Percentiles rank a stretch among this genome's conserved stretches.
phyloP scores from a whole-genome alignment of 495 filamentous ascomycete species.

The Corynascus novoguineensis region DNA sequence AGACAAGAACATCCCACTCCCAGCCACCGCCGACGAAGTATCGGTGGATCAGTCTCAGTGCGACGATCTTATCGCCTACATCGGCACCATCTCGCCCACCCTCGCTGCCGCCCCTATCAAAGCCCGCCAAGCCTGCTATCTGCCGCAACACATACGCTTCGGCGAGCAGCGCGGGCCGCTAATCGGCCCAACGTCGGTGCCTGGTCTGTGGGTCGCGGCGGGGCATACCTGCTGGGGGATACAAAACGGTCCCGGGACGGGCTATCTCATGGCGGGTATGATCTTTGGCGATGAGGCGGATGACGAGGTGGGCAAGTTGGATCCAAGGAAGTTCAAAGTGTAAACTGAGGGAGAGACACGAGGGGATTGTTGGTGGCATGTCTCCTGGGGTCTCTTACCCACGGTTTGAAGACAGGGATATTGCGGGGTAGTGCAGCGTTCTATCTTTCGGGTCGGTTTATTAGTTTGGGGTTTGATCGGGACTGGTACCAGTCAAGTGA shows the following conservation, averaged over 20 bases:
- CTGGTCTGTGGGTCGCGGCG: conserved; percentile 75
- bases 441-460: not conserved
- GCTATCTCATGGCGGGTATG: conserved; percentile 81
- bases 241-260: conserved; percentile 90
- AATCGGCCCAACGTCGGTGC: conserved; percentile 67
- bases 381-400: not conserved
- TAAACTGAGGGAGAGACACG: too few relatives aligned
- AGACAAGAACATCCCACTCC: conserved; percentile 69
- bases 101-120: conserved; percentile 71
- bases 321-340: conserved; percentile 56
- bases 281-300: conserved; percentile 72
- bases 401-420: not conserved
- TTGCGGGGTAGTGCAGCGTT: not conserved
- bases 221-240: conserved; percentile 99
- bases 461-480: too few relatives aligned
- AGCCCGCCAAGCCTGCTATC: conserved; percentile 87
- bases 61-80: conserved; percentile 82
- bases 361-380: not conserved
- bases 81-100: conserved; percentile 67
- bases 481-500: too few relatives aligned
- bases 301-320: conserved; percentile 63
- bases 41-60: conserved; percentile 70
- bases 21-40: conserved; percentile 69
- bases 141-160: conserved; percentile 64
- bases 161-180: conserved; percentile 61